Base-by-base conservation (phyloP, 192 early-diverging fungal genomes). In the Linnemannia exigua region DNA sequence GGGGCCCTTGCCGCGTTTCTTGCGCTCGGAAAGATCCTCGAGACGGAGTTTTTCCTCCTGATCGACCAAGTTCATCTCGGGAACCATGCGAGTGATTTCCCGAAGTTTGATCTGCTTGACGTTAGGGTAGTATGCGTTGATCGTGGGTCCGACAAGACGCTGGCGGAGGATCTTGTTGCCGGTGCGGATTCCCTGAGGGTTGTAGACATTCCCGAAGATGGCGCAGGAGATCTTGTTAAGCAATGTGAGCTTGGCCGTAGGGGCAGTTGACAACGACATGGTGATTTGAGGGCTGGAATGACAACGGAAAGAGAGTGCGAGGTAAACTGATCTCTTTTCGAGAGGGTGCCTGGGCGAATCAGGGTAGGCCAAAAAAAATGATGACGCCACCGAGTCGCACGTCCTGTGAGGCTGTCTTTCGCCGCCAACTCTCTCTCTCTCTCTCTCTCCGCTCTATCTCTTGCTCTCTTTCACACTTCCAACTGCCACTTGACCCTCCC, bases 161-260 rank as follows among this genome's bases (percentile, higher is more conserved):
- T 94, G 90, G 51, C 94, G 91, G 35, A 96, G 87, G 75, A 96
- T 91, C 87, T 95, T 94, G 83, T 94, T 93, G 38, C 95, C 95
- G 9, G 92, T 93, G 71, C 94, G 91, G 33, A 89, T 89, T 0
- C 87, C 86, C 0, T 93, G 94, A 9, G 94, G 95, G 81, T 96
- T 96, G 81, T 95, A 94, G 20, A 91, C 74, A 75, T 89, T 94
- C 54, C 92, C 89, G 75, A 96, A 96, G 50, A 96, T 88, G 73
- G 91, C 91, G 46, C 90, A 88, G 37, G 92, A 91, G 33, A 94
- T 76, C 82, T 94, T 90, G 16, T 90, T 87, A 16, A 94, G 88
- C 70, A 91, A 74, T 25, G 87, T 75, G 48, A 91, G 68, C 69
- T 88, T 88, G 61, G 87, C 58, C 31, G 87, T 47, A 63, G 88